A percentile compares a stretch with the other conserved stretches of the same genome.
These are phyloP conservation scores for Cutaneotrichosporon mucoides DNA, from an alignment of 1,284 basidiomycete genomes.

Conservation along the genomic window DNA sequence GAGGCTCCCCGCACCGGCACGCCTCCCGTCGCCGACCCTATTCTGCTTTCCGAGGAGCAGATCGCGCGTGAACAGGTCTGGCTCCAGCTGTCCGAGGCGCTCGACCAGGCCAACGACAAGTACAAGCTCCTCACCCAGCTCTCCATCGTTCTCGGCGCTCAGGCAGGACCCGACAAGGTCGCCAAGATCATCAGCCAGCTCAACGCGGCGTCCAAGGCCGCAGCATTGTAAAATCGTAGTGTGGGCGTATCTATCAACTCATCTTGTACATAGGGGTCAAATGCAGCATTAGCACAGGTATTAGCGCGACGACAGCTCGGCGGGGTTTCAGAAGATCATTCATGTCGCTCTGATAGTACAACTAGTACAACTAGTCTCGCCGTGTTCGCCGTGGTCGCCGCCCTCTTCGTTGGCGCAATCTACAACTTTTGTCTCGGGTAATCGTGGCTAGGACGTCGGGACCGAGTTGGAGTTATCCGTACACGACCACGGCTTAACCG, in stretches of 20 bases:
- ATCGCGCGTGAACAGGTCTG: slow-evolving; percentile 13
- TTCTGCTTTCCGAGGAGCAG: slow-evolving; percentile 12
- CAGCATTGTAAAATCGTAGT: no score
- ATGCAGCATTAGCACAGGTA: no score
- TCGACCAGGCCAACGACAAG: slow-evolving; percentile 12
- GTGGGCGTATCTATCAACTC: no score
- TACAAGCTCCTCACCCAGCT: slow-evolving; percentile 13
- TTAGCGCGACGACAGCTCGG: no score
- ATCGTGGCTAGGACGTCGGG: not conserved
- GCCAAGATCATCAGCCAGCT: slow-evolving; percentile 2
- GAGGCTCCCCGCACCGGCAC: not conserved
- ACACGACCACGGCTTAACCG: slow-evolving; percentile 9
- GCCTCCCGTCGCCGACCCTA: slow-evolving; percentile 6
- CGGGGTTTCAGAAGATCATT: no score
- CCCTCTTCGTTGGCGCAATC: no score
- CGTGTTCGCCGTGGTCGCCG: no score
- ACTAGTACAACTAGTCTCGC: no score
- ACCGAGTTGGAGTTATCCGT: slow-evolving; percentile 13
- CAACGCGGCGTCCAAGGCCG: not conserved
- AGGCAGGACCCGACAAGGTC: slow-evolving; percentile 11
- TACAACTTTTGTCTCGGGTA: not conserved
- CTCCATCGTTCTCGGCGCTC: slow-evolving; percentile 16
- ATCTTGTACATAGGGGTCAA: no score
- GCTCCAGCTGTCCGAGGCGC: slow-evolving; percentile 15
- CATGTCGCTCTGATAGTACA: no score